phyloP scores from a whole-genome alignment of 495 filamentous ascomycete genomes.

The Aspergillus leporis region DNA sequence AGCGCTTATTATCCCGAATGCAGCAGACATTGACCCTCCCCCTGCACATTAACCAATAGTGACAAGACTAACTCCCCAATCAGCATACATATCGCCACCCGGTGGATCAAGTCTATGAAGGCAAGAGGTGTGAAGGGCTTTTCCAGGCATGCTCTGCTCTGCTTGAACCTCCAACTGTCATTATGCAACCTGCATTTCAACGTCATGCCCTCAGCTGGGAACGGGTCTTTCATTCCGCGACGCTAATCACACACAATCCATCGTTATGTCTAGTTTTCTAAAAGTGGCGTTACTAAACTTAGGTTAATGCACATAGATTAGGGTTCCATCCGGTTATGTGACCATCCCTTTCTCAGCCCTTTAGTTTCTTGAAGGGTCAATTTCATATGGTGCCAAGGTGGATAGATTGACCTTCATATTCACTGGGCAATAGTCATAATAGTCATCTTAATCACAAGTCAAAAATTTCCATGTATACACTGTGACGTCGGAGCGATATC shows the following conservation, averaged over 20 bases:
- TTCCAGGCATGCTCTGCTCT: background rate
- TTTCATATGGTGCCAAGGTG: background rate
- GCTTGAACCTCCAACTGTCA: background rate
- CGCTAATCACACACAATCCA: background rate
- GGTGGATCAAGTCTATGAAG: background rate
- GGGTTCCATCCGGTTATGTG: background rate
- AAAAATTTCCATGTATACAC: background rate
- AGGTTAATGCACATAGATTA: background rate
- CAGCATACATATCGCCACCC: slow-evolving; percentile 2
- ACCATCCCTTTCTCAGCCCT: background rate
- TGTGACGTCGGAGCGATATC: background rate
- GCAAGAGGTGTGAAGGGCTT: background rate
- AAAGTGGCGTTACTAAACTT: background rate
- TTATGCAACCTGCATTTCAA: background rate
- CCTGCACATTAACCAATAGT: background rate
- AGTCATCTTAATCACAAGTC: background rate
- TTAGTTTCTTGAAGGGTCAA: background rate
- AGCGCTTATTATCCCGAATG: background rate
- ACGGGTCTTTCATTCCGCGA: background rate
- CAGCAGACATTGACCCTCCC: background rate
- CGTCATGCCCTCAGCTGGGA: background rate
- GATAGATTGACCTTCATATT: background rate
- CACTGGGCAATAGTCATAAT: background rate
- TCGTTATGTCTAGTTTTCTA: background rate
- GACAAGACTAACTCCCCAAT: background rate